Evolutionary conservation across 148 eudicot genomes (phyloP), one percentile per base, ranked within the genome.

Genomic region (Dysphania ambrosioides): DNA sequence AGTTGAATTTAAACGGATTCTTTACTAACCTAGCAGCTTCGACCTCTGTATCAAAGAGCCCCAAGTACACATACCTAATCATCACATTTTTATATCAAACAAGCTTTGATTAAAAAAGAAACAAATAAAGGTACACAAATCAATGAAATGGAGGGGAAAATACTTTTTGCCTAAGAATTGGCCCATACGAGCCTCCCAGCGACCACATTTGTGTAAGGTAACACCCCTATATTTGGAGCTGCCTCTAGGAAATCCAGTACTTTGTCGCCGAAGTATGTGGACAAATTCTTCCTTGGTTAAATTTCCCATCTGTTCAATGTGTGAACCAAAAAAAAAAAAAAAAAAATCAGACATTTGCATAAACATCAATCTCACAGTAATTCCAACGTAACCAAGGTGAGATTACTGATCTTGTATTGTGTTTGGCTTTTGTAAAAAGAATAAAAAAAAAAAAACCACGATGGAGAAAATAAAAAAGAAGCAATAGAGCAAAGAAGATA

Each of bases 121-220:
- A 1, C 53, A 47, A 47, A 13, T 16, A 1, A 16, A 47, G 40
- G 7, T 36, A 21, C 13, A 44, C 9, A 44, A 44, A 44, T 44
- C 49, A 9, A 44, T 2, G 49, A 29, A 72, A 69, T 21, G 56
- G 36, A 35, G 13, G 29, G 49, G 24, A n/a, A 11, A 1, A 35
- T 91, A 94, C 96, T 94, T 94, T 92, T 94, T 94, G 76, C 97
- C 98, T 51, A 94, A 87, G 83, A 94, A 92, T 75, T 94, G 98
- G 75, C 98, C 98, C 97, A 92, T 90, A 77, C 98, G 86, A 72
- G 98, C 98, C 80, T 94, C 98, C 98, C 98, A 94, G 87, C 97
- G 84, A 61, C 98, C 98, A 90, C 98, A 94, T 88, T 94, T 94
- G 82, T 94, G 98, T 85, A 94, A 86, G 47, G 98, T 94, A 21